Conservation (phyloP, 2,329 filamentous ascomycete genomes). For the Fusarium staphyleae region DNA sequence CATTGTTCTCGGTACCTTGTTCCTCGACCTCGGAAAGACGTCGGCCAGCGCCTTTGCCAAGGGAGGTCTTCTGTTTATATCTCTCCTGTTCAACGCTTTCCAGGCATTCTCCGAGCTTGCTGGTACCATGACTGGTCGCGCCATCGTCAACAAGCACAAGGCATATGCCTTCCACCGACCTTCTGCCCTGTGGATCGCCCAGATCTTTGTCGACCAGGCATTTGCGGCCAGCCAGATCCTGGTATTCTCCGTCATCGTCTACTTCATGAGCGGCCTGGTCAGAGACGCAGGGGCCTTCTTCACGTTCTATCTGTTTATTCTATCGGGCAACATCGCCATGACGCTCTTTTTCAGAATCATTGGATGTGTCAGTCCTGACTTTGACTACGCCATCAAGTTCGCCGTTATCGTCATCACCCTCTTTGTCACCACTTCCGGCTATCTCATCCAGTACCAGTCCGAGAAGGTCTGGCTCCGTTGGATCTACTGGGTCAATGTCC, state of each 20-base stretch:
- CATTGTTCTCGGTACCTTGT: constrained; percentile 81
- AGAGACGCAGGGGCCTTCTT: constrained; percentile 80
- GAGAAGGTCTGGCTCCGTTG: constrained; percentile 80
- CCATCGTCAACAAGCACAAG: constrained; percentile 84
- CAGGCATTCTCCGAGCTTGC: constrained; percentile 82
- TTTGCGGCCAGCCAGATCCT: constrained; percentile 76
- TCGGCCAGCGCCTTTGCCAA: constrained; percentile 79
- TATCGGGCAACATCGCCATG: constrained; percentile 74
- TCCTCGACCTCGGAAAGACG: constrained; percentile 70
- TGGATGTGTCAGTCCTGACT: constrained; percentile 78
- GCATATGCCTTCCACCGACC: constrained; percentile 85
- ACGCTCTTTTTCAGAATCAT: constrained; percentile 80
- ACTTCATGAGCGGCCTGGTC: constrained; percentile 77
- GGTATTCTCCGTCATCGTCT: constrained; percentile 76
- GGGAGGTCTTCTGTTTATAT: constrained; percentile 81
- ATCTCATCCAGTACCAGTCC: constrained; percentile 79
- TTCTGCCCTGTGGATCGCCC: constrained; percentile 82
- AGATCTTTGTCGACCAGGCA: constrained; percentile 79
- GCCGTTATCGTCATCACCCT: constrained; percentile 80
- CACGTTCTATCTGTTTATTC: constrained; percentile 75
- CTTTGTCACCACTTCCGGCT: constrained; percentile 83
- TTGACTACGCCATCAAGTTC: constrained; percentile 85
- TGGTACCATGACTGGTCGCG: constrained; percentile 75
- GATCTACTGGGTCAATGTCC: constrained; percentile 79
- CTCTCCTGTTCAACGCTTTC: constrained; percentile 86